Evolutionary conservation across 2,329 filamentous ascomycete genomes (phyloP), one percentile per base, ranked within the genome.

Genomic region (Exophiala phaeomuriformis): DNA sequence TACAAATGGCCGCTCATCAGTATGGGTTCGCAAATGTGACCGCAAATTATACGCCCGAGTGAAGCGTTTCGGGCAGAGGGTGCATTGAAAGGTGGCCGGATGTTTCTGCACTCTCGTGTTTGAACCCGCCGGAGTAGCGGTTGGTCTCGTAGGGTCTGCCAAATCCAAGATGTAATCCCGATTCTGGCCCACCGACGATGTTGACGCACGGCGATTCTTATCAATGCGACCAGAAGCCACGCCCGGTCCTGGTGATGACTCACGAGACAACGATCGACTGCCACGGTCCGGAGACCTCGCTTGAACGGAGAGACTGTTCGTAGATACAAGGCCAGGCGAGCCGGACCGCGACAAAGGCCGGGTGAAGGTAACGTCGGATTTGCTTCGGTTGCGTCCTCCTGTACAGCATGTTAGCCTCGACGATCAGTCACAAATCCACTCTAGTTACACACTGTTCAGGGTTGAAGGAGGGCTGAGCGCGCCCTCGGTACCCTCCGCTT

Each of bases 31-130:
- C 55, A 97, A 72, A 72, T 98, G 93, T 41, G 91, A 97, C 9
- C 93, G 87, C 51, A 98, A 74, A 66, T 98, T 98, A 72, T 98
- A 98, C 0, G 93, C 93, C 53, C 93, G 82, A 0, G 93, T 98
- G 67, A 98, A 98, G 10, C 89, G 83, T 71, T 98, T 98, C 0
- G 93, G 90, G 64, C 93, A 98, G 5, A 97, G 75, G 6, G 74
- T 87, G 69, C 93, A 98, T 67, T 97, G 90, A 72, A 97, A 98
- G 0, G 90, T 98, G 4, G 93, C 93, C 0, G 93, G 93, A 64
- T 98, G 93, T 67, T 98, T 98, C 69, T 98, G 93, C 0, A 89
- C 84, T n/a, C 93, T 84, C 68, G 93, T 94, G 4, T 82, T 67
- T 53, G 77, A 77, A 33, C 72, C 73, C 42, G 74, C 74, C 8